Conservation (phyloP, 176 grass and related monocot species). For the Musa troglodytarum region DNA sequence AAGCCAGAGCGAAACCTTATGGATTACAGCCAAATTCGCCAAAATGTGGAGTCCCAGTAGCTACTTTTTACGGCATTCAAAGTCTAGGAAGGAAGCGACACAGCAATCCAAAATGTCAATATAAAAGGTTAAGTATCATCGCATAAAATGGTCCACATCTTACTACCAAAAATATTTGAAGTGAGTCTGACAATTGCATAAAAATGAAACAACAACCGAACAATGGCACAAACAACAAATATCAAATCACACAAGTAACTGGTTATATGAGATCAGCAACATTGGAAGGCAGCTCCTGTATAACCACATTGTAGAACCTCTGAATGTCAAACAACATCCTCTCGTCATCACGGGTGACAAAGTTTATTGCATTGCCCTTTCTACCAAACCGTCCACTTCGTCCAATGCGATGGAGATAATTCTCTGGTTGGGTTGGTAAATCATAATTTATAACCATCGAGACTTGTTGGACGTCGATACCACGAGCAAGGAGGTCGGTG, state of each 20-base stretch:
- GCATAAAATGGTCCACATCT: not conserved
- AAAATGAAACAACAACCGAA: not conserved
- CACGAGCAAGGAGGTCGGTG: constrained; percentile 61
- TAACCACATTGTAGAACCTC: constrained; percentile 56
- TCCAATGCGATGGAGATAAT: constrained; percentile 68
- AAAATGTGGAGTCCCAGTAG: too few relatives aligned
- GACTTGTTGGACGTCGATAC: constrained; percentile 78
- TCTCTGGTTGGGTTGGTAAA: constrained; percentile 63
- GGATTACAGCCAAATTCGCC: too few relatives aligned
- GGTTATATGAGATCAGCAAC: constrained; percentile 62
- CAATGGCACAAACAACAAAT: not conserved
- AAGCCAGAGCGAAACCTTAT: too few relatives aligned
- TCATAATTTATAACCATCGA: constrained; percentile 68
- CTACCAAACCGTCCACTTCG: constrained; percentile 74
- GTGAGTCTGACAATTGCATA: not conserved
- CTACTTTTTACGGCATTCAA: too few relatives aligned
- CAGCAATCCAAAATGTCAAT: too few relatives aligned
- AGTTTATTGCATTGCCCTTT: constrained; percentile 71
- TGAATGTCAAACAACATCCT: constrained; percentile 66
- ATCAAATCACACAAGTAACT: not conserved
- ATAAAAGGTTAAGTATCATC: too few relatives aligned
- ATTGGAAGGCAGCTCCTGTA: constrained; percentile 57
- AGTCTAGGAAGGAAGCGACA: too few relatives aligned
- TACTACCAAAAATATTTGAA: not conserved
- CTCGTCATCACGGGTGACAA: constrained; percentile 57